Base-by-base conservation (phyloP, 2,329 filamentous ascomycete species). In the Alternaria consortialis region DNA sequence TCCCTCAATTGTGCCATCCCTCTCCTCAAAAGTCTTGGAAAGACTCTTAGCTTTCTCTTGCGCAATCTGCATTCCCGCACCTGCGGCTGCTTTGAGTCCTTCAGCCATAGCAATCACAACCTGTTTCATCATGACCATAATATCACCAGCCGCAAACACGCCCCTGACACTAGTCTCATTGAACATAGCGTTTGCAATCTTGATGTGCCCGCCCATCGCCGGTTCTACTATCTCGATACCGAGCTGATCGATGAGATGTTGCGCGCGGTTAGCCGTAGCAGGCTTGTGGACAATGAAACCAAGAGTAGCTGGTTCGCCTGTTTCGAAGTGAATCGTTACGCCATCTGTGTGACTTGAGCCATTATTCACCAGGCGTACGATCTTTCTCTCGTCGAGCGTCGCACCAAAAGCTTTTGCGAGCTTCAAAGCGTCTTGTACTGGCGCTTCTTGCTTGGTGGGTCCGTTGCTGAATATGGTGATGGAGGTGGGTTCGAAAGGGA, bases 131-230 rank as follows among this genome's bases (percentile, higher is more conserved):
- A 67, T 53, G 0, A 62, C 59, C 69, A 74, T 74, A 1, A 71
- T 76, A 72, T 89, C 86, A 0, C 86, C 86, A 1, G 78, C 84
- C 0, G 85, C 85, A 74, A 84, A 87, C 3, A 85, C 82, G 0
- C 86, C 86, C 2, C 75, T 72, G 0, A 86, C 79, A 55, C 72
- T 84, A 4, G 85, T 86, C 69, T 82, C 78, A 40, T 82, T 78
- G 66, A 86, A 84, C 36, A 84, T 84, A 2, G 70, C 64, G 20
- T 73, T 74, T 0, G 74, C 72, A 54, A 74, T 8, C 78, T 81
- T 25, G 83, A 78, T 64, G 83, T 82, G 56, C 75, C 74, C 23
- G 70, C 80, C 67, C 84, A 82, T 58, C 2, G 60, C 62, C 0
- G 78, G 70, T 1, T 80, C 80, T 40, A 79, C 79, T 48, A 81